A percentile compares a stretch with the other conserved stretches of the same genome.
These are phyloP conservation scores for Penicillium sp. DNA, from an alignment of 2,329 filamentous ascomycete species.

Conservation along the genomic window DNA sequence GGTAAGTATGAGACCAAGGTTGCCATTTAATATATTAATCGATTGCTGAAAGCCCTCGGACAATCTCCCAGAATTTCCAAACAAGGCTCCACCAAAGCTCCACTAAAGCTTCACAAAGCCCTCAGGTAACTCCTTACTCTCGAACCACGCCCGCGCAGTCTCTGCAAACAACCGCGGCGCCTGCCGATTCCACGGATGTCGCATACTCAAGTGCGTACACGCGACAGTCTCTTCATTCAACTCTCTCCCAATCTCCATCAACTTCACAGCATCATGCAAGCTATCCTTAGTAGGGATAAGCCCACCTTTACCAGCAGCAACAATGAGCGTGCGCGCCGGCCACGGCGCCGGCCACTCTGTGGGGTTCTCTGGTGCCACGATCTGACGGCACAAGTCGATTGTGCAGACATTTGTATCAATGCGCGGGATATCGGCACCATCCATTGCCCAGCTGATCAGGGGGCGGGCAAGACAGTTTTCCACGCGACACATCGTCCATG, in stretches of 20 bases:
- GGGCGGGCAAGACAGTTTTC: conserved; percentile 5
- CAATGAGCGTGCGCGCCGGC: conserved; percentile 8
- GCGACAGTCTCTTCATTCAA: conserved; percentile 6
- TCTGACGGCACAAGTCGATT: conserved; percentile 5
- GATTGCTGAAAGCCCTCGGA: too few relatives aligned
- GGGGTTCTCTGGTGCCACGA: not conserved
- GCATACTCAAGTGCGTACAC: conserved; percentile 6
- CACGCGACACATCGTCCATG: conserved; percentile 2
- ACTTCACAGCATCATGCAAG: not conserved
- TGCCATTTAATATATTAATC: too few relatives aligned
- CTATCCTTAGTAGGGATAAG: conserved; percentile 6
- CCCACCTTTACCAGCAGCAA: conserved; percentile 10
- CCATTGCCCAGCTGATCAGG: conserved; percentile 9
- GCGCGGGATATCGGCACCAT: conserved; percentile 8
- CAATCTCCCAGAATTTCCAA: too few relatives aligned
- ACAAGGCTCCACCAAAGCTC: too few relatives aligned
- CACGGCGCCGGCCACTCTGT: conserved; percentile 6
- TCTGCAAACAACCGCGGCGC: conserved; percentile 6
- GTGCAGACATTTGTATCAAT: conserved; percentile 1
- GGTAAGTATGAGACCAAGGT: too few relatives aligned
- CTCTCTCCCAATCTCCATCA: conserved; percentile 5
- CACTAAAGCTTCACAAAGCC: conserved; percentile 4
- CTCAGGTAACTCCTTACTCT: not conserved
- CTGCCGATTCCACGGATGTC: conserved; percentile 13
- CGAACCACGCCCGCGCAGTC: conserved; percentile 5